These are phyloP conservation scores for Cyclocybe aegerita DNA, from an alignment of 768 basidiomycete genomes.

Conservation along the genomic window DNA sequence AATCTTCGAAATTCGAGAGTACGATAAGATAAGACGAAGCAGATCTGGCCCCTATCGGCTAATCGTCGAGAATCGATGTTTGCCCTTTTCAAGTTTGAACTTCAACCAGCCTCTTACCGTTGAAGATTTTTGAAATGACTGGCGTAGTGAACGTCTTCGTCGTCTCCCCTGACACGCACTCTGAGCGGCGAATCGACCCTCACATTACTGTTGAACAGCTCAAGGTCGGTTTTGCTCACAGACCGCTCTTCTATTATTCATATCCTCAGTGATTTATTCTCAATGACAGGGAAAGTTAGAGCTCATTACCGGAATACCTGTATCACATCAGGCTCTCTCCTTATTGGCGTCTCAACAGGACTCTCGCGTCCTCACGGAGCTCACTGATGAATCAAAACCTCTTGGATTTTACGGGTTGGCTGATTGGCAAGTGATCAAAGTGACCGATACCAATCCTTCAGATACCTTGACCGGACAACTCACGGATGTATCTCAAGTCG, in stretches of 20 bases:
- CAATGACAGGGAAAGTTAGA: slow-evolving; percentile 71
- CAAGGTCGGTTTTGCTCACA: slow-evolving; percentile 56
- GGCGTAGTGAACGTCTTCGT: slow-evolving; percentile 68
- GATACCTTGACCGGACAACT: slow-evolving; percentile 79
- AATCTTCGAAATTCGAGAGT: neutral
- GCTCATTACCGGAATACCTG: slow-evolving; percentile 87
- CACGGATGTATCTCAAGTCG: slow-evolving; percentile 80
- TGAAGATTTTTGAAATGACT: slow-evolving; percentile 19
- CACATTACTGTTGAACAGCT: slow-evolving; percentile 74
- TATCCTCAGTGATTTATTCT: slow-evolving; percentile 14
- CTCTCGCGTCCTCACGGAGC: slow-evolving; percentile 43
- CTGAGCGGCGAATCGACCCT: slow-evolving; percentile 83
- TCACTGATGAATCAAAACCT: slow-evolving; percentile 66
- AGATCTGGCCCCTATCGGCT: neutral
- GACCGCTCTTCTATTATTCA: slow-evolving; percentile 5
- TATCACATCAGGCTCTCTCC: slow-evolving; percentile 65
- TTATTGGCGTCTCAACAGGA: slow-evolving; percentile 61
- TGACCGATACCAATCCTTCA: slow-evolving; percentile 76
- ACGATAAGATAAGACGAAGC: slow-evolving; percentile 7
- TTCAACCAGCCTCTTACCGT: too few relatives aligned
- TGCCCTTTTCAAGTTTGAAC: too few relatives aligned
- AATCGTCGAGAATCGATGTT: neutral
- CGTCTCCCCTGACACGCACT: slow-evolving; percentile 83
- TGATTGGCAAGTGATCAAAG: slow-evolving; percentile 82
- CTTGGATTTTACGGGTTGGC: slow-evolving; percentile 74